A percentile compares a stretch with the other conserved stretches of the same genome.
Conservation (phyloP, 139 green algal genomes). For the Volvox reticuliferus region DNA sequence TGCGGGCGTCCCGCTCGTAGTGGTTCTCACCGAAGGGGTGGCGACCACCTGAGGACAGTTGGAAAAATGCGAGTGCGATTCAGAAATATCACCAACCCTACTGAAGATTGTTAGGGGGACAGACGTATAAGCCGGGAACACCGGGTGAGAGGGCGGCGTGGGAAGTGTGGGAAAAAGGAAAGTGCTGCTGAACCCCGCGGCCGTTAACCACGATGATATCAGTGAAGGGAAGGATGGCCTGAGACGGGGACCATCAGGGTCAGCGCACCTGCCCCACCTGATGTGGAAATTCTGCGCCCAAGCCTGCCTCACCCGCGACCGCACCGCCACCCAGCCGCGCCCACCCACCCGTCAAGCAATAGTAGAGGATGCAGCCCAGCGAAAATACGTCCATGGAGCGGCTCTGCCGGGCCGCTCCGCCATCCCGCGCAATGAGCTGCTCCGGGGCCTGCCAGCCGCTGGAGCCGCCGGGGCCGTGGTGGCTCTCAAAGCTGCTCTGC, state of each 20-base stretch:
- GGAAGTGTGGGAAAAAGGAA: no score
- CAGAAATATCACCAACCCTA: not conserved
- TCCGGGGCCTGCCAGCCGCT: constrained; percentile 98
- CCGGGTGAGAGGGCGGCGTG: no score
- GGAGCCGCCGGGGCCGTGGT: constrained; percentile 79
- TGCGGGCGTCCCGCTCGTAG: constrained; percentile 93
- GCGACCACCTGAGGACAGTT: constrained; percentile 61
- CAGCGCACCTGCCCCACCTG: no score
- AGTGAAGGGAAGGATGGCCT: no score
- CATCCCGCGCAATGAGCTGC: constrained; percentile 81
- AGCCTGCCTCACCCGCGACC: no score
- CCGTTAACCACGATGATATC: no score
- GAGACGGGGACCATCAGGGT: no score
- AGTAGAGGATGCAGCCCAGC: constrained; percentile 94
- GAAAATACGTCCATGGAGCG: constrained; percentile 95
- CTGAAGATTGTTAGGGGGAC: no score
- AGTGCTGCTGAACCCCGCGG: no score
- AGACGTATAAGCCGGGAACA: no score
- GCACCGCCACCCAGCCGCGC: not conserved
- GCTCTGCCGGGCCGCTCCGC: constrained; percentile 75
- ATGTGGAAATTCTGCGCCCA: no score
- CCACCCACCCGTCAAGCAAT: constrained; percentile 76
- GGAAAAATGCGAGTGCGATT: not conserved
- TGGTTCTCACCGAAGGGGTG: constrained; percentile 92
- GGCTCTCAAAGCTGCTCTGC: constrained; percentile 86